Evolutionary conservation across 1,139 yeast genomes (phyloP), one percentile per base, ranked within the genome.

Genomic region (Zygoascus sp.): DNA sequence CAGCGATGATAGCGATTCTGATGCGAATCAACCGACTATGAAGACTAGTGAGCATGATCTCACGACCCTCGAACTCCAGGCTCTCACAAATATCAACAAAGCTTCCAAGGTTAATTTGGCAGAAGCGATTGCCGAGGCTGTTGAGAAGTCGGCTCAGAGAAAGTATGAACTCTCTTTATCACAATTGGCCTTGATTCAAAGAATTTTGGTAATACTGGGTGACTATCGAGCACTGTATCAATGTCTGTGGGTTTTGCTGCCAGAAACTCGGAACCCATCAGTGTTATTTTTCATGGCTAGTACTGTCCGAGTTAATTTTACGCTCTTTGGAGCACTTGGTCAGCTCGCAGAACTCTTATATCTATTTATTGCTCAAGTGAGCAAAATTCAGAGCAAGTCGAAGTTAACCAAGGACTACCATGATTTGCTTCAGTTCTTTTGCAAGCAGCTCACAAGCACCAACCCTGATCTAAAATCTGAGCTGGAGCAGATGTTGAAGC

Each of bases 251-350:
- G 40, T 50, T 9, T 25, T 54, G 10, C 46, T 57, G 5, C 57
- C 60, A 3, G 50, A 49, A 23, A 50, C 51, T 1, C 42, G 51
- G 3, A 51, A 58, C 9, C 52, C 53, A 1, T 44, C 45, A n/a
- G 46, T 54, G 25, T 50, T 61, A 17, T 53, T 53, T 45, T 55
- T 59, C 22, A 40, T 61, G 48, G 62, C 64, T 2, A 57, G 50
- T 42, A 45, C 54, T 3, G 51, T 55, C 10, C 51, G 53, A 15
- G 56, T 55, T 32, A 53, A 61, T 36, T 32, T 53, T 20, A 45
- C 42, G n/a, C 50, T 52, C 10, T 58, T 61, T 46, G 53, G 58
- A 2, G 56, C 61, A 1, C 48, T 60, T 30, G 61, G 57, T 5
- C 54, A 59, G 40, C 42, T 59, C 19, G 41, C 51, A 10, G 58